Evolutionary conservation across 768 basidiomycete species (phyloP), one percentile per base, ranked within the genome.

Genomic region (Mycena sanguinolenta): DNA sequence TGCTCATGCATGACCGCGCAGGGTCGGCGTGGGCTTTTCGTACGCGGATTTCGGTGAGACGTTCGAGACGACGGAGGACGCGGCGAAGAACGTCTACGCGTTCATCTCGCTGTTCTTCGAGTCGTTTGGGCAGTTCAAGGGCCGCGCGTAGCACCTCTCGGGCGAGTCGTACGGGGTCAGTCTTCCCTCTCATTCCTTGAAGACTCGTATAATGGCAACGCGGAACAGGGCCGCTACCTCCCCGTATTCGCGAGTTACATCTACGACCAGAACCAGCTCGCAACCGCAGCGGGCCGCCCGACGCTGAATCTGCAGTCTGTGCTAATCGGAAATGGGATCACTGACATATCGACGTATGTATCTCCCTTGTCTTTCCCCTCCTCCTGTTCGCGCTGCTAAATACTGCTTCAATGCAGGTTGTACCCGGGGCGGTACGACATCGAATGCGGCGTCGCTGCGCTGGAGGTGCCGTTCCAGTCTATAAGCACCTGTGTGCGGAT

Each of bases 101-200:
- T 95, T 95, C 79, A 83, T 95, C 62, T 82, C 88, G 2, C 91
- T 95, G 64, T 94, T 95, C 81, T 93, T 94, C 73, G 91, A 94
- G 72, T 90, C 90, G 0, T 96, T 95, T 82, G 82, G 84, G 17
- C 87, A 93, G 72, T 94, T 92, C 79, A 77, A 88, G 57, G 92
- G 91, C 3, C 81, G 93, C 27, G 82, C 87, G 0, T 84, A 95
- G 53, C 92, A 94, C 72, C 83, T 95, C 59, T 85, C 93, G 0
- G 94, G 94, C 16, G 94, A 95, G 79, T 94, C 92, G 0, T 95
- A 95, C 72, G 93, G 88, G 1, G 93, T 92, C 70, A 67, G 89
- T 75, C 52, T 34, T 27, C 5, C 50, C 70, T 53, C 32, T 34
- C 32, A n/a, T n/a, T 34, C 50, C 34, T 32, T 17, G 25, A 13